Percentiles rank a stretch among this genome's conserved stretches.
Conservation (phyloP, 176 grass and related monocot genomes). For the Microstegium vimineum region DNA sequence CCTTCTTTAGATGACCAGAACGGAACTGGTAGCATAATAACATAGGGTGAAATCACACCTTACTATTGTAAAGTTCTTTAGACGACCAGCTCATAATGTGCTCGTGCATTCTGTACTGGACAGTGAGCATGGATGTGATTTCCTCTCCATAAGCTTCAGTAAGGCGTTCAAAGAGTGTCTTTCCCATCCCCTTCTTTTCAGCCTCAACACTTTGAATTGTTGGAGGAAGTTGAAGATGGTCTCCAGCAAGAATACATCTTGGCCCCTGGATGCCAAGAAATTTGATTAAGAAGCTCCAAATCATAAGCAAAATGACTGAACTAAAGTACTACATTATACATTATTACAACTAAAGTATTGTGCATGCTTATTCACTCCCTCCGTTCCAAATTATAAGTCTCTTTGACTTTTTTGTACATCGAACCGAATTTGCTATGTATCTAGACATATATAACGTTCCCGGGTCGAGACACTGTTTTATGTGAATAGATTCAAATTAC, state of each 20-base stretch:
- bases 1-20: no score
- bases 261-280: conserved; percentile 53
- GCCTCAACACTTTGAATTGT: conserved; percentile 94
- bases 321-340: not conserved
- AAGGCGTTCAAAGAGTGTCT: conserved; percentile 91
- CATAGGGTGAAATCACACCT: conserved; percentile 40
- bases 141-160: conserved; percentile 64
- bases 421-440: no score
- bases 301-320: not conserved
- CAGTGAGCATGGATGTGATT: conserved; percentile 85
- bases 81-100: conserved; percentile 97
- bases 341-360: not conserved
- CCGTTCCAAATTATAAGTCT: no score
- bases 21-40: not conserved
- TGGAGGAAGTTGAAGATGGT: conserved; percentile 95
- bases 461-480: no score
- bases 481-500: not conserved
- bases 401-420: no score
- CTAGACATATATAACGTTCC: no score
- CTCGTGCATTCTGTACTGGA: conserved; percentile 95
- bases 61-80: conserved; percentile 92
- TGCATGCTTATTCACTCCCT: conserved; percentile 9
- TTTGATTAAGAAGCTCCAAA: conserved; percentile 5
- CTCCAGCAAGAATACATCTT: conserved; percentile 87
- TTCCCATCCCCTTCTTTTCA: conserved; percentile 88